Evolutionary conservation across 306 rosid genomes (phyloP), one percentile per base, ranked within the genome.

Genomic region (Bauhinia variegata): DNA sequence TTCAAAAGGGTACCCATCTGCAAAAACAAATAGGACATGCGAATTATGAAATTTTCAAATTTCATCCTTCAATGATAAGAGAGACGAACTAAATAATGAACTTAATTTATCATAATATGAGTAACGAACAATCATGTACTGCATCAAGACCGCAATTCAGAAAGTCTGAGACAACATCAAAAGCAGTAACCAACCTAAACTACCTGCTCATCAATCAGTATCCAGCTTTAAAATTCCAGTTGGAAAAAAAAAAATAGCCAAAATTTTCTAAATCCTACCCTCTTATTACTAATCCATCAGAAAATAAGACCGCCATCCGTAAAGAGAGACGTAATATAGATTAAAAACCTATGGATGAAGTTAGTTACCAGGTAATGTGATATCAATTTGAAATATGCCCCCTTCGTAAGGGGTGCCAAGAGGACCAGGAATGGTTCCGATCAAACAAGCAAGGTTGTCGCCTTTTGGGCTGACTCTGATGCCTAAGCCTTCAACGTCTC

Each of bases 1-100:
- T 79, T 93, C 96, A 73, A 93, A 93, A 2, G 99, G 99, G 77
- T 93, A 93, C 5, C 96, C 97, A 63, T 93, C 99, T 93, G 86
- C 91, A 65, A 73, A 16, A 60, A 64, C 70, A 1, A n/a, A 73
- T 37, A 17, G 5, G 49, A 41, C 38, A 46, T 4, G 3, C n/a
- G 54, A 65, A 50, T 73, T 34, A 65, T 19, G 41, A 67, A 64
- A 69, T 10, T 13, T 33, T 15, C 34, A 63, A 8, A 46, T 12
- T 46, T 12, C 34, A 19, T 16, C 38, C 50, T 3, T 54, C 67
- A 56, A 6, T 8, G 38, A 33, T 30, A 30, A 68, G 23, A 68
- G 23, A 47, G 64, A 32, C 7, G 36, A 61, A 11, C 42, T 12
- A 28, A 78, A 46, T 11, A 71, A 68, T 10, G 30, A 17, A 5